Conservation (phyloP, 495 filamentous ascomycete genomes). For the Penicillium malachiteum region DNA sequence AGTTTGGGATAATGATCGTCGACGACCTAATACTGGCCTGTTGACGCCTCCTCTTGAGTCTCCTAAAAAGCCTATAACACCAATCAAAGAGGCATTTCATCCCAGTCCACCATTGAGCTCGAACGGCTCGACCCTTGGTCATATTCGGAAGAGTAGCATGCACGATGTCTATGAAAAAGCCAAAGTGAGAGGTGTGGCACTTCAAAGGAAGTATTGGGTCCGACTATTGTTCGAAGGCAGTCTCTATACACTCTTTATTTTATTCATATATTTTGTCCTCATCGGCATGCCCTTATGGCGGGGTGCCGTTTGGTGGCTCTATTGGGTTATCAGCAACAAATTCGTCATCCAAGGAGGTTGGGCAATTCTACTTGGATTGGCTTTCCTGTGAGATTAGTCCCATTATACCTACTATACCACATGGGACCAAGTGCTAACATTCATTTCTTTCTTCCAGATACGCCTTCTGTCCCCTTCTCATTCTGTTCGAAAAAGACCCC, state of each 20-base stretch:
- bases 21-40: background rate
- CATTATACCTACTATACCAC: background rate
- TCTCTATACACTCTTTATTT: constrained; percentile 29
- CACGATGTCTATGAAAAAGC: constrained; percentile 27
- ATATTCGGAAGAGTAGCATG: constrained; percentile 13
- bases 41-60: background rate
- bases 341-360: constrained; percentile 38
- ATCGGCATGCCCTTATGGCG: constrained; percentile 43
- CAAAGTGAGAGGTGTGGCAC: constrained; percentile 26
- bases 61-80: constrained; percentile 18
- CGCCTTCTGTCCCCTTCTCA: constrained; percentile 37
- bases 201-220: constrained; percentile 34
- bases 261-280: constrained; percentile 41
- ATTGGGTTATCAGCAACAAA: constrained; percentile 34
- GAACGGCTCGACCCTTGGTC: constrained; percentile 5
- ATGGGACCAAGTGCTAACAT: background rate
- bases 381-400: constrained; percentile 28
- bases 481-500: constrained; percentile 38
- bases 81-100: constrained; percentile 14
- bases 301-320: constrained; percentile 43
- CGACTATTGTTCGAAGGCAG: constrained; percentile 36
- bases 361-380: constrained; percentile 35
- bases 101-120: constrained; percentile 2
- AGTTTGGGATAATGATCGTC: constrained; percentile 8
- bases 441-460: constrained; percentile 24